Base-by-base conservation (phyloP, 805 yeast genomes). In the Saturnispora diversa region DNA sequence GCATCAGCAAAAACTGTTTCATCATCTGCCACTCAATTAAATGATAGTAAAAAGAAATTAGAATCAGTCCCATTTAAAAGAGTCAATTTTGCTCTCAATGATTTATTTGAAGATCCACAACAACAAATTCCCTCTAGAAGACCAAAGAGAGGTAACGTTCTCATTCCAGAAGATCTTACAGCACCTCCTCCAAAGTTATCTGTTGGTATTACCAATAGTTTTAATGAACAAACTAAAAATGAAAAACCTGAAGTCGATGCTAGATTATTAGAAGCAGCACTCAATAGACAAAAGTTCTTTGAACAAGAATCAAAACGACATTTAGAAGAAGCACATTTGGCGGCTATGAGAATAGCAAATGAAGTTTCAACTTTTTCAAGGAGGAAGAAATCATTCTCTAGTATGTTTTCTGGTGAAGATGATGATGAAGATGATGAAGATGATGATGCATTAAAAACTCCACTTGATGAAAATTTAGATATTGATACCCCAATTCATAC, bases 321-420 rank as follows among this genome's bases (percentile, higher is more conserved):
- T 60, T 85, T 86, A 2, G 72, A 74, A 37, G 90, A 82, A 53
- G 90, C 92, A 0, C 85, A 82, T 58, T 54, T 65, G 24, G 74
- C 84, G 3, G 94, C 90, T 1, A 71, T 73, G 47, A 64, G 82
- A 53, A 73, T 80, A 31, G 87, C 87, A 0, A 64, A 65, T 35
- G 92, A 83, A 59, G 84, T 81, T 9, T 48, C 66, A 1, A 62
- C 60, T 28, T 76, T 64, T 52, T 75, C 62, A 46, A 57, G 52
- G 31, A 39, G 44, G 10, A 45, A 44, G 37, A 51, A 45, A 21
- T 46, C 48, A n/a, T 16, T 40, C 19, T 36, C 36, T 13, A 23
- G 29, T 23, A 15, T n/a, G n/a, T 33, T 43, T 5, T 42, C 31
- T 9, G 54, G 50, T 22, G 58, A 56, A 22, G 49, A 48, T 5